Evolutionary conservation across 2,329 filamentous ascomycete species (phyloP).

Genomic region (Cladosporium sp.): DNA sequence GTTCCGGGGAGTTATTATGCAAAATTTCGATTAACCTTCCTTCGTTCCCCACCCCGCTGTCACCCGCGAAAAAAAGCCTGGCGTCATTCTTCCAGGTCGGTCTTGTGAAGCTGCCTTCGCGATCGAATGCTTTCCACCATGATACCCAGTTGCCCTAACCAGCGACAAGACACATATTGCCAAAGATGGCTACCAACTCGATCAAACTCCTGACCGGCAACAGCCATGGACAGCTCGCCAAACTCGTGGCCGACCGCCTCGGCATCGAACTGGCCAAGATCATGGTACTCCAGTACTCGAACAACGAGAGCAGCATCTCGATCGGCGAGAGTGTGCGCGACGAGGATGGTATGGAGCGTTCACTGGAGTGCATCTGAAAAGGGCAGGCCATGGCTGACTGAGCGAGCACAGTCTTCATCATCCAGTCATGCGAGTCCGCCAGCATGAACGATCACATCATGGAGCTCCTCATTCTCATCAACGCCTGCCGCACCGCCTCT

Average conservation of each 20-base stretch:
- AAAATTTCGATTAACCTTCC: slow-evolving; percentile 14
- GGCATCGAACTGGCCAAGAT: slow-evolving; percentile 78
- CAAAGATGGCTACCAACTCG: slow-evolving; percentile 67
- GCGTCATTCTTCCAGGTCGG: slow-evolving; percentile 4
- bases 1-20: no score
- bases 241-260: slow-evolving; percentile 68
- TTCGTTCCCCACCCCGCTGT: slow-evolving; percentile 12
- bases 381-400: slow-evolving; percentile 17
- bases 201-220: slow-evolving; percentile 76
- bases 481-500: slow-evolving; percentile 83
- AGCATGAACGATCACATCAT: slow-evolving; percentile 98
- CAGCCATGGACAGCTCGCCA: slow-evolving; percentile 71
- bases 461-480: slow-evolving; percentile 98
- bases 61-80: not conserved
- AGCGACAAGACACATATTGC: slow-evolving; percentile 7
- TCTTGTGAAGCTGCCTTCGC: slow-evolving; percentile 7
- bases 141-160: slow-evolving; percentile 21
- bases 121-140: slow-evolving; percentile 25
- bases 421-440: slow-evolving; percentile 91
- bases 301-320: slow-evolving; percentile 85
- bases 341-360: slow-evolving; percentile 70
- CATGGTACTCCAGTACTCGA: slow-evolving; percentile 80
- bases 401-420: slow-evolving; percentile 71
- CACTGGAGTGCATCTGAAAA: not conserved
- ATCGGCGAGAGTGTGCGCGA: slow-evolving; percentile 95